phyloP scores from a whole-genome alignment of 2,329 filamentous ascomycete species.

The Penicillium sp. region DNA sequence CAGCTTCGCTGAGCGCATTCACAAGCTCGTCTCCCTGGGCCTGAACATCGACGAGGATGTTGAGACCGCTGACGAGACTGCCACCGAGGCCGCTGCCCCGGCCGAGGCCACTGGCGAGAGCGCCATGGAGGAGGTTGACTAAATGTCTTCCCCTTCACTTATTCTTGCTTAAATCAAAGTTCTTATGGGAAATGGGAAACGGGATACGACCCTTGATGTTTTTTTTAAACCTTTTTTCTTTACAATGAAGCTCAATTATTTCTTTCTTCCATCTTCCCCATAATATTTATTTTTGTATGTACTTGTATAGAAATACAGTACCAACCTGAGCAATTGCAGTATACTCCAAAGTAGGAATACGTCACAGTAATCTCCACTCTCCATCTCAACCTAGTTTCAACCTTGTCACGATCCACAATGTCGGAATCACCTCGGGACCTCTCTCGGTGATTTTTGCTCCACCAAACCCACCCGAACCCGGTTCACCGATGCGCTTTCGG shows the following conservation, averaged over 20 bases:
- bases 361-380: neutral
- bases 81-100: slow-evolving; percentile 58
- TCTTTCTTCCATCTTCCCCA: neutral
- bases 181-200: slow-evolving; percentile 31
- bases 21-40: slow-evolving; percentile 98
- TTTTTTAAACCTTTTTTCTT: slow-evolving; percentile 17
- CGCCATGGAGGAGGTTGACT: slow-evolving; percentile 99
- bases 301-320: neutral
- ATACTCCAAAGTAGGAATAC: neutral
- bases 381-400: neutral
- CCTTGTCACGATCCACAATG: neutral
- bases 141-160: slow-evolving; percentile 42
- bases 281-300: neutral
- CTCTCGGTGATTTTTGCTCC: slow-evolving; percentile 17
- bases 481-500: slow-evolving; percentile 14
- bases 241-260: slow-evolving; percentile 16
- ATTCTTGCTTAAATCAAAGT: slow-evolving; percentile 18
- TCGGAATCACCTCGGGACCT: slow-evolving; percentile 17
- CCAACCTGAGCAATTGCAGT: no score
- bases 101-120: slow-evolving; percentile 74
- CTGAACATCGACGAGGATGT: slow-evolving; percentile 96
- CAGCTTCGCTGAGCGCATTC: slow-evolving; percentile 96
- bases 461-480: slow-evolving; percentile 2
- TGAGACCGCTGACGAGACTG: slow-evolving; percentile 63
- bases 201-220: slow-evolving; percentile 30